Conservation (phyloP, 495 filamentous ascomycete genomes). For the Alectoria sarmentosa region DNA sequence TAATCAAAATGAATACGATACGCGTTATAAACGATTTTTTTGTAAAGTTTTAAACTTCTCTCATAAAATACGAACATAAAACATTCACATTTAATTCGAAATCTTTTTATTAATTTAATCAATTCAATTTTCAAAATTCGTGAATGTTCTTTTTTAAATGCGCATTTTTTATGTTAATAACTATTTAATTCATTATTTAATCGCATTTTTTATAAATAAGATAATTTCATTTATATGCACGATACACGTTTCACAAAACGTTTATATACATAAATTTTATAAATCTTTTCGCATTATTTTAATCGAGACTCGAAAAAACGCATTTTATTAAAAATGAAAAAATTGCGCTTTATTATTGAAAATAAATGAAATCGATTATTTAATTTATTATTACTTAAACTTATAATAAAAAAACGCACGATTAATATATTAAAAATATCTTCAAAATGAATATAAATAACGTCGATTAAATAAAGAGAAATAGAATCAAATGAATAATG, state of each 20-base stretch:
- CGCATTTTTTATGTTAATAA: not conserved
- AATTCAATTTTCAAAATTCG: not conserved
- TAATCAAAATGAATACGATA: not conserved
- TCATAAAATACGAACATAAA: not conserved
- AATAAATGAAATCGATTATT: not conserved
- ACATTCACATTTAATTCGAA: not conserved
- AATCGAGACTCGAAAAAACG: not conserved
- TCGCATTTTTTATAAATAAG: not conserved
- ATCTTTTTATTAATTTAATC: not conserved
- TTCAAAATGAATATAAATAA: not conserved
- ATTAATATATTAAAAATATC: not conserved
- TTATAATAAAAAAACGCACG: not conserved
- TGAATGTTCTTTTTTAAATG: not conserved
- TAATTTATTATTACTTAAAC: not conserved
- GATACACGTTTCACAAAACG: not conserved
- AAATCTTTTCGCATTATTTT: not conserved
- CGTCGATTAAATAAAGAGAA: not conserved
- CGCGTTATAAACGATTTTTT: not conserved
- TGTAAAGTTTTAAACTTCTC: not conserved
- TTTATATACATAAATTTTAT: not conserved
- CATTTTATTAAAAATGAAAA: not conserved
- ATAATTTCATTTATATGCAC: not conserved
- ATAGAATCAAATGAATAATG: not conserved
- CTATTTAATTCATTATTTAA: not conserved
- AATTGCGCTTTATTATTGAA: not conserved